Evolutionary conservation across 805 yeast species (phyloP).

Genomic region (Starmerella geochares): DNA sequence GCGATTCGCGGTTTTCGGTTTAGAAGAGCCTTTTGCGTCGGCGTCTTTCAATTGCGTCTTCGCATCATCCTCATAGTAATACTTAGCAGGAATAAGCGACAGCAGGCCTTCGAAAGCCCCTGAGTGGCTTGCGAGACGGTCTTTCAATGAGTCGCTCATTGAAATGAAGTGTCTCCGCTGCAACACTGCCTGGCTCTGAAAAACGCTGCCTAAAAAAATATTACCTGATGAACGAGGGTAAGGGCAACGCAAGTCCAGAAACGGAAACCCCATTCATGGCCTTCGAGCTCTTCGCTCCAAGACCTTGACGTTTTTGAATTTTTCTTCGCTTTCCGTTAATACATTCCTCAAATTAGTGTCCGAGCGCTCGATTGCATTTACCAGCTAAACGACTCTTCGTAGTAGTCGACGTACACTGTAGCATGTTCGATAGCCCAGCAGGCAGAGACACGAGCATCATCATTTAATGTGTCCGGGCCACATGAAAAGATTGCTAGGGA

Average conservation of each 20-base stretch:
- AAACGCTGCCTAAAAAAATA: background rate
- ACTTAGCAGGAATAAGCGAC: constrained; percentile 87
- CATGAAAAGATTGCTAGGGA: constrained; percentile 21
- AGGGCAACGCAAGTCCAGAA: background rate
- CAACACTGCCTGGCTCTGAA: background rate
- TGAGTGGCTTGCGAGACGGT: constrained; percentile 32
- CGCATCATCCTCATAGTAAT: constrained; percentile 83
- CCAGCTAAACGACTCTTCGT: constrained; percentile 22
- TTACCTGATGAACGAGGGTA: background rate
- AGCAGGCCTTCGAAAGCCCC: constrained; percentile 71
- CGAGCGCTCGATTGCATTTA: background rate
- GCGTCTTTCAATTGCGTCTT: constrained; percentile 72
- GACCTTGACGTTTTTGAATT: too few species aligned
- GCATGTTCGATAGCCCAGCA: constrained; percentile 18
- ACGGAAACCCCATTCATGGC: background rate
- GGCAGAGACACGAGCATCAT: constrained; percentile 16
- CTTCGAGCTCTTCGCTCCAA: too few species aligned
- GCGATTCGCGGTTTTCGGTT: constrained; percentile 37
- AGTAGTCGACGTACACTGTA: constrained; percentile 12
- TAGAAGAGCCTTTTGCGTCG: constrained; percentile 39
- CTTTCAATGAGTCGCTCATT: constrained; percentile 29
- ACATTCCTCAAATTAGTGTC: too few species aligned
- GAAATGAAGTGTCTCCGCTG: background rate
- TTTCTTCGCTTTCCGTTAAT: too few species aligned
- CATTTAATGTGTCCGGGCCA: constrained; percentile 21